These are phyloP conservation scores for Alternaria burnsii DNA, from an alignment of 2,329 filamentous ascomycete genomes.

Conservation along the genomic window DNA sequence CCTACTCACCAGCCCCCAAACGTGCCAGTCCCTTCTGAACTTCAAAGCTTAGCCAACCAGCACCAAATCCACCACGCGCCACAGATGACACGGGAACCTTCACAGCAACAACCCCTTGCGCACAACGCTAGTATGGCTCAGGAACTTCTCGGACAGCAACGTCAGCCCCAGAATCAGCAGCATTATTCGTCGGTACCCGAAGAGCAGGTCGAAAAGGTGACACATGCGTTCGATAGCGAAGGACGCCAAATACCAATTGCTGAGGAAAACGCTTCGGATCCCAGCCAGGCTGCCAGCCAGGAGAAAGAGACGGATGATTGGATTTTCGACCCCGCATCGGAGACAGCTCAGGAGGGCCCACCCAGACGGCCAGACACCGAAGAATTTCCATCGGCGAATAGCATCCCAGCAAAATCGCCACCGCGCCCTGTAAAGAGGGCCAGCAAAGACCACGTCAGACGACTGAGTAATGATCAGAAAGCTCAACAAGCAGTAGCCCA, in stretches of 20 bases:
- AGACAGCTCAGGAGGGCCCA: conserved; percentile 62
- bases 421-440: conserved; percentile 71
- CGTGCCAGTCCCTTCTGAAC: conserved; percentile 52
- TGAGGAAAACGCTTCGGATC: conserved; percentile 51
- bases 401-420: conserved; percentile 82
- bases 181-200: conserved; percentile 57
- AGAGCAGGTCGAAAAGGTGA: conserved; percentile 66
- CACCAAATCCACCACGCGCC: conserved; percentile 52
- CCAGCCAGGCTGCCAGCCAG: conserved; percentile 50
- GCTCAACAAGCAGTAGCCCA: conserved; percentile 57
- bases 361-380: conserved; percentile 82
- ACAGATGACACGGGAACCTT: conserved; percentile 56
- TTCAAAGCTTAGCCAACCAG: conserved; percentile 50
- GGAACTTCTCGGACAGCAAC: conserved; percentile 51
- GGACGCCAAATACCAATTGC: conserved; percentile 60
- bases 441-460: conserved; percentile 69
- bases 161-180: conserved; percentile 39
- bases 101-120: conserved; percentile 51
- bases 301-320: conserved; percentile 74
- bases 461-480: conserved; percentile 71
- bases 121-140: conserved; percentile 45
- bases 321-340: conserved; percentile 83
- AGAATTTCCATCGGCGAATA: conserved; percentile 81
- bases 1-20: conserved; percentile 71
- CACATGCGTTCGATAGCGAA: conserved; percentile 66